These are phyloP conservation scores for Diospyros lotus DNA, from an alignment of 148 eudicot genomes.

Conservation along the genomic window DNA sequence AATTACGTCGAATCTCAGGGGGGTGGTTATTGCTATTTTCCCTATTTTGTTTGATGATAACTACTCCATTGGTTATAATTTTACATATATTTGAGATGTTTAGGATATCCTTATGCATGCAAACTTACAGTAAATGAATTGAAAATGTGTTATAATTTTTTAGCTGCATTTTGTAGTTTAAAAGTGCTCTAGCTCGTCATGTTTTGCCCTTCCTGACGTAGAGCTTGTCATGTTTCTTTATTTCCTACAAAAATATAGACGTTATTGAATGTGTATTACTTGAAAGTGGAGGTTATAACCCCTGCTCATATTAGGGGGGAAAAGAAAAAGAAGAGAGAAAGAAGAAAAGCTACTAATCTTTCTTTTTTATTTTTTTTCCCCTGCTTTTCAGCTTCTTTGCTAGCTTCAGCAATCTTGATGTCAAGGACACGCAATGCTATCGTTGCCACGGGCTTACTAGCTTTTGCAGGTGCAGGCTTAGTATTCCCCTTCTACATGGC, in stretches of 20 bases:
- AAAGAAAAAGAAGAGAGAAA: too few species aligned
- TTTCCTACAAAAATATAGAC: neutral
- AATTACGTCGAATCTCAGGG: too few species aligned
- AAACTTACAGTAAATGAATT: too few species aligned
- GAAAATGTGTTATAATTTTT: too few species aligned
- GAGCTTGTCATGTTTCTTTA: too few species aligned
- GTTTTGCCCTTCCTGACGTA: neutral
- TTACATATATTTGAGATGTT: too few species aligned
- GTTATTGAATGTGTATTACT: neutral
- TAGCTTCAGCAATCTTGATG: constrained; percentile 36
- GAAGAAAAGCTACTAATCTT: neutral
- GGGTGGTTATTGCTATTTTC: too few species aligned
- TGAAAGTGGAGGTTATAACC: neutral
- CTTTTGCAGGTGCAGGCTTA: constrained; percentile 78
- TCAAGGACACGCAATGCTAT: constrained; percentile 60
- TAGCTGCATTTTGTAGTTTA: too few species aligned
- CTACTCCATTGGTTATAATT: too few species aligned
- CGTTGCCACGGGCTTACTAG: constrained; percentile 72
- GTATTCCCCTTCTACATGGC: constrained; percentile 97
- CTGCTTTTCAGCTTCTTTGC: constrained; percentile 2
- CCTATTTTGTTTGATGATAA: too few species aligned
- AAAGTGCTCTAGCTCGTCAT: neutral
- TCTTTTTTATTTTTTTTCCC: neutral
- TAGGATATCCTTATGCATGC: too few species aligned
- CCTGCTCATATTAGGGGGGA: too few species aligned